Percentiles rank a stretch among this genome's conserved stretches.
Evolutionary conservation across 208 protist genomes (phyloP).

Genomic region (Polymyxa betae): DNA sequence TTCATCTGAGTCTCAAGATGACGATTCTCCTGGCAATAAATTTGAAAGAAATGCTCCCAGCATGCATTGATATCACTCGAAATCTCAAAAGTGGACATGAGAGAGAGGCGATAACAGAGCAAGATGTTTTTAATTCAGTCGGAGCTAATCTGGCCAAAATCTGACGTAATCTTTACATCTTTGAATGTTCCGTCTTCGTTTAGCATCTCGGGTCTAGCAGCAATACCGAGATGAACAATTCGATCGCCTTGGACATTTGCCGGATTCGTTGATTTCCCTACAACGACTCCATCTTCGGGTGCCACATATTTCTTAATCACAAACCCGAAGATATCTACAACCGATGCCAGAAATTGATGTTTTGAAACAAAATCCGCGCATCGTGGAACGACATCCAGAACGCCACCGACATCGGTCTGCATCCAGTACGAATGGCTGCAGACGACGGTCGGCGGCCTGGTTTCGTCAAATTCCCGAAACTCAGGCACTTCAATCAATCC

Average conservation of each 20-base stretch:
- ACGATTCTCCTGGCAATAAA: no score
- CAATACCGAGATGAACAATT: conserved; percentile 43
- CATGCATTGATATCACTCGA: no score
- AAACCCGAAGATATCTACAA: conserved; percentile 51
- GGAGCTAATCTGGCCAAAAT: background rate
- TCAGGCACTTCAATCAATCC: conserved; percentile 12
- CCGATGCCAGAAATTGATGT: conserved; percentile 10
- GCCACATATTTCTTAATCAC: conserved; percentile 47
- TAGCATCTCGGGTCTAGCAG: background rate
- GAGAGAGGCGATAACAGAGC: no score
- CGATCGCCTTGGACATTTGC: conserved; percentile 40
- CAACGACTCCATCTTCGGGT: conserved; percentile 54
- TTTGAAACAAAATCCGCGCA: background rate
- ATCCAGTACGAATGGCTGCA: conserved; percentile 51
- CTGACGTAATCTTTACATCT: background rate
- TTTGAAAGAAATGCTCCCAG: no score
- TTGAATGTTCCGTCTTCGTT: conserved; percentile 27
- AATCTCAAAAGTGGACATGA: no score
- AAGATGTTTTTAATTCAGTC: no score
- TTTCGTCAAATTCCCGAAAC: conserved; percentile 4
- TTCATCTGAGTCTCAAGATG: no score
- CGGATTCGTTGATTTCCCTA: conserved; percentile 36
- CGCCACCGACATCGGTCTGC: conserved; percentile 35
- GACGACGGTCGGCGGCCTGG: background rate
- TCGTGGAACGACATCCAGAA: background rate